Evolutionary conservation across 805 yeast genomes (phyloP), one percentile per base, ranked within the genome.

Genomic region (Candida hungchunana): DNA sequence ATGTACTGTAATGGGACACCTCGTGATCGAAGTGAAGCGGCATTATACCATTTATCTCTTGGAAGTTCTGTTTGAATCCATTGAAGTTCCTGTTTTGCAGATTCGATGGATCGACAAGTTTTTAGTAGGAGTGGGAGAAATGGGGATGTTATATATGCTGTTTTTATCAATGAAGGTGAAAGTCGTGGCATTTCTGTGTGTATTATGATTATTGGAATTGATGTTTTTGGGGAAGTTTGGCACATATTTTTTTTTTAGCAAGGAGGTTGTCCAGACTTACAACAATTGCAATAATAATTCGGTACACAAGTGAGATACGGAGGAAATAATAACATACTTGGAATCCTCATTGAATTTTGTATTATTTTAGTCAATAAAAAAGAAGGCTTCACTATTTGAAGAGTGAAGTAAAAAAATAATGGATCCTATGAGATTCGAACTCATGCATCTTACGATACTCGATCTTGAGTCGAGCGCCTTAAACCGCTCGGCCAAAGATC

Each of bases 1-100:
- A 90, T 74, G 56, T 90, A 89, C 56, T 90, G 97, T 27, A 90
- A 58, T 0, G 98, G 97, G 7, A 69, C 73, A 5, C 67, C 64
- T 10, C 55, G 53, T 2, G 75, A 61, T 37, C 97, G 59, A 32
- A 65, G 53, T 4, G 34, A 11, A 17, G 82, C 73, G 2, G 96
- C 93, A 1, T 47, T 30, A 2, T 11, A 11, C 79, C 78, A 81
- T 47, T 60, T 39, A 1, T 39, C 22, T 19, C 40, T 23, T 1
- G 80, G 79, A 3, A 82, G 64, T 49, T 81, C 87, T 4, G 58
- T 48, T 42, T 64, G 58, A 20, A 85, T 74, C 93, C 94, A 85
- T 10, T 59, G 52, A 6, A 82, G 64, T 45, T 82, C 93, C 27
- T 58, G 59, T n/a, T 51, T 49, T 0, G 89, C 86, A 6, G 51